Percentiles rank a stretch among this genome's conserved stretches.
Conservation (phyloP, 176 grass and related monocot genomes). For the Urochloa ruziziensis region DNA sequence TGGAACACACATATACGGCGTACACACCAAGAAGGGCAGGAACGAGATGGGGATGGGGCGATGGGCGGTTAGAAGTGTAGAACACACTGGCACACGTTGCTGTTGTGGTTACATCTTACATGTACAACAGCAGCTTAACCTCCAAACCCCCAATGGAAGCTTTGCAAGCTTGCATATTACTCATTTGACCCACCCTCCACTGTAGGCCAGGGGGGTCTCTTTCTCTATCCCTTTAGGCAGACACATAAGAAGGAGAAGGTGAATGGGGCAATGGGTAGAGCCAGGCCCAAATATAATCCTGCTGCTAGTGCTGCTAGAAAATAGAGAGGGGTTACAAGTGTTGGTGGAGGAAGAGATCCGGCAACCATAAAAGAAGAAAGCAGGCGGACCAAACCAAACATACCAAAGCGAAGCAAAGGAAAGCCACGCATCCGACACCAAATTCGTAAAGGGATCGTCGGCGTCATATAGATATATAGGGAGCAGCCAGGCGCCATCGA, state of each 20-base stretch:
- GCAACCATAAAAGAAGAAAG: conserved; percentile 61
- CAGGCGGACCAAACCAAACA: conserved; percentile 64
- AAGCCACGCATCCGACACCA: conserved; percentile 29
- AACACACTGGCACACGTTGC: background rate
- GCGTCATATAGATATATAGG: conserved; percentile 45
- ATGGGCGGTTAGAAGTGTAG: background rate
- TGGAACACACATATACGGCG: background rate
- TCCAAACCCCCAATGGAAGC: conserved; percentile 33
- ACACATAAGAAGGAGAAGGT: background rate
- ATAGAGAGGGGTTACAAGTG: conserved; percentile 20
- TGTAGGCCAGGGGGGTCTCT: background rate
- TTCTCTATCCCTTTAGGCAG: background rate
- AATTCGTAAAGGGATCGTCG: conserved; percentile 45
- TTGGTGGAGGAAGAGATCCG: conserved; percentile 38
- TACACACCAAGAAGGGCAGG: background rate
- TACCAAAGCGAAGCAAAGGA: conserved; percentile 54
- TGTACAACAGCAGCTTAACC: conserved; percentile 36
- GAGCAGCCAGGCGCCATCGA: conserved; percentile 22
- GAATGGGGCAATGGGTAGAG: background rate
- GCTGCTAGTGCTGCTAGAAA: background rate
- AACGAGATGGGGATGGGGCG: background rate
- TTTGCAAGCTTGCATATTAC: conserved; percentile 59
- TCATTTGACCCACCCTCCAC: conserved; percentile 50
- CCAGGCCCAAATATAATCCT: conserved; percentile 24
- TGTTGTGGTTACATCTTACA: conserved; percentile 27